Evolutionary conservation across 2,329 filamentous ascomycete species (phyloP).

Genomic region (Chrysoporthe deuterocubensis): DNA sequence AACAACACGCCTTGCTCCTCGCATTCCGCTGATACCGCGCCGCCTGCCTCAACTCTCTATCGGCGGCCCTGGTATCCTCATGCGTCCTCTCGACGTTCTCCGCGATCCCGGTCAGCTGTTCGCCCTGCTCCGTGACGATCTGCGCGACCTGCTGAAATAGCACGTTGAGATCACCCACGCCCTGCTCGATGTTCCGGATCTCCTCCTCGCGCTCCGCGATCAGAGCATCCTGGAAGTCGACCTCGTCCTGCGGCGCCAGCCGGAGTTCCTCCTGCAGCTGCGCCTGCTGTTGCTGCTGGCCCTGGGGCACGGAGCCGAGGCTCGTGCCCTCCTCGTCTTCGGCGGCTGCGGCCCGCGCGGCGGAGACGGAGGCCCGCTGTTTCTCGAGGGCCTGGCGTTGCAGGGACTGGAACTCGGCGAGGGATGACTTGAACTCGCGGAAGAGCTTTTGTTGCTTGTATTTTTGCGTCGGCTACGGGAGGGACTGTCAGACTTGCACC

Average conservation of each 20-base stretch:
- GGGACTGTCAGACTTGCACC: not conserved
- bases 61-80: conserved; percentile 81
- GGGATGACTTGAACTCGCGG: conserved; percentile 85
- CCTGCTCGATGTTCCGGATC: conserved; percentile 97
- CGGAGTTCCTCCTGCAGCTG: conserved; percentile 78
- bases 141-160: conserved; percentile 97
- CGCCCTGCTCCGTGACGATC: conserved; percentile 93
- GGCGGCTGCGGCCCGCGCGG: conserved; percentile 74
- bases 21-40: conserved; percentile 94
- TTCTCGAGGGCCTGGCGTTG: conserved; percentile 91
- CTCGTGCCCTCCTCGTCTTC: conserved; percentile 58
- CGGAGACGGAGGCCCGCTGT: conserved; percentile 82
- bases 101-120: conserved; percentile 82
- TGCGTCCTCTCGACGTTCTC: conserved; percentile 85
- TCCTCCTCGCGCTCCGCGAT: conserved; percentile 97
- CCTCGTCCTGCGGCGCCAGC: conserved; percentile 88
- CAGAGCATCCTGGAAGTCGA: conserved; percentile 94
- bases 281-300: conserved; percentile 59
- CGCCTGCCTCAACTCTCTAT: conserved; percentile 82
- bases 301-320: conserved; percentile 37
- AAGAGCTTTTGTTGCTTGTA: conserved; percentile 96
- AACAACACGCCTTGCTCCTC: conserved; percentile 89
- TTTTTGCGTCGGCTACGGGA: conserved; percentile 80
- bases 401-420: conserved; percentile 90
- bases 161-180: conserved; percentile 93